phyloP scores from a whole-genome alignment of 306 rosid species.

The Castanopsis chinensis region DNA sequence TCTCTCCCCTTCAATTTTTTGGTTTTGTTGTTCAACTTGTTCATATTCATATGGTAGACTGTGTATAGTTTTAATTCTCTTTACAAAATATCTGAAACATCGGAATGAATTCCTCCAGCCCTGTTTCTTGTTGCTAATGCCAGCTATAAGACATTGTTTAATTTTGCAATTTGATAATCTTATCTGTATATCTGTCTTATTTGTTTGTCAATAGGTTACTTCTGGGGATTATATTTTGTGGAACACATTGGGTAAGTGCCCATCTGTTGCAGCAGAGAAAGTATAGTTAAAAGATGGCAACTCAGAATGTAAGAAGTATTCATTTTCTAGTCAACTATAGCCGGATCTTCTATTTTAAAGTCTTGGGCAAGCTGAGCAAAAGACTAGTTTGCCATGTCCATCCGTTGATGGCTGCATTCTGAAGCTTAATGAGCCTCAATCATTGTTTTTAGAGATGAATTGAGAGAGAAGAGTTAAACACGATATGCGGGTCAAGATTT shows the following conservation, averaged over 20 bases:
- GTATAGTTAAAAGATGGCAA: slow-evolving; percentile 29
- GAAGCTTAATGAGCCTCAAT: neutral
- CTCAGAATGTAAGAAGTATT: neutral
- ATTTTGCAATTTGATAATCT: neutral
- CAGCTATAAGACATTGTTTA: neutral
- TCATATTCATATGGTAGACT: neutral
- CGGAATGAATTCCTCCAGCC: neutral
- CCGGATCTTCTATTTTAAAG: slow-evolving; percentile 10
- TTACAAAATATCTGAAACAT: neutral
- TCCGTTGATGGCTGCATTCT: slow-evolving; percentile 3
- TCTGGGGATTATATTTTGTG: slow-evolving; percentile 89
- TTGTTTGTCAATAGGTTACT: slow-evolving; percentile 48
- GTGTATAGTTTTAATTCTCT: no score
- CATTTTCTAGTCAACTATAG: slow-evolving; percentile 14
- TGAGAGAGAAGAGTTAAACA: neutral
- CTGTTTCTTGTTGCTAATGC: neutral
- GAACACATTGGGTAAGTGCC: slow-evolving; percentile 92
- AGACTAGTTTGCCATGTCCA: slow-evolving; percentile 12
- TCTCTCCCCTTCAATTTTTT: neutral
- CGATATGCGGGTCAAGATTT: neutral
- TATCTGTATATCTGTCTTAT: neutral
- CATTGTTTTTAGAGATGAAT: neutral
- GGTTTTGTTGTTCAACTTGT: neutral
- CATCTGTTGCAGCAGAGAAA: slow-evolving; percentile 48
- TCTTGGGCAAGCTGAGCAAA: slow-evolving; percentile 12